These are phyloP conservation scores for Globisporangium acanthophoron DNA, from an alignment of 352 stramenopile species.

Conservation along the genomic window DNA sequence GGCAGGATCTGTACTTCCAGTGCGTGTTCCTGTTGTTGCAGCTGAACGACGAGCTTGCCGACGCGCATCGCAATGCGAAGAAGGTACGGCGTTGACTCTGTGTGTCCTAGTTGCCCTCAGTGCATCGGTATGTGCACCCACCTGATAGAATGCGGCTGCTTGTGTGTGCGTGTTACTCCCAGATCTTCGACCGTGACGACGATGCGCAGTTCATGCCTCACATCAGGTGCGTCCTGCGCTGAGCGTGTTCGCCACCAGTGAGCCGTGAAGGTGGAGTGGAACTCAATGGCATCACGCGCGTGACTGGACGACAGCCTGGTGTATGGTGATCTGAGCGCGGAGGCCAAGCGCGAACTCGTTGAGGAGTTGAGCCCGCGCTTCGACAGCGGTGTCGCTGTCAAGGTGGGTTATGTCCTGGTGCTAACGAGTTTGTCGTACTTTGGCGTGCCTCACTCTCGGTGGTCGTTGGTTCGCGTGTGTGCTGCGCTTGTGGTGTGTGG, in stretches of 20 bases:
- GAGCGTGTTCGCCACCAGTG: neutral
- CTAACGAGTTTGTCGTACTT: neutral
- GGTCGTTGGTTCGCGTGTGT: neutral
- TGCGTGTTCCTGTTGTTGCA: slow-evolving; percentile 56
- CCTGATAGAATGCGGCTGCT: too few species aligned
- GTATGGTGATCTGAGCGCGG: slow-evolving; percentile 40
- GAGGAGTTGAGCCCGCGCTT: slow-evolving; percentile 34
- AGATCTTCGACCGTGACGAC: slow-evolving; percentile 37
- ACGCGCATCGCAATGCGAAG: slow-evolving; percentile 30
- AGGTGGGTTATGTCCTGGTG: slow-evolving; percentile 16
- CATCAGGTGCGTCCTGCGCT: slow-evolving; percentile 35
- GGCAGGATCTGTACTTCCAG: slow-evolving; percentile 48
- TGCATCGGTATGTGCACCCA: neutral
- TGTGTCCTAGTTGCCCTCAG: neutral
- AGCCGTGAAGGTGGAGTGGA: neutral
- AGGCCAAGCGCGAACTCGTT: slow-evolving; percentile 23
- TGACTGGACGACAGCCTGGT: slow-evolving; percentile 26
- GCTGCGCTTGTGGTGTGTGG: neutral
- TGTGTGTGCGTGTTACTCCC: neutral
- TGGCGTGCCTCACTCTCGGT: neutral
- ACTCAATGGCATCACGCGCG: neutral
- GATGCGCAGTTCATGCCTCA: slow-evolving; percentile 57
- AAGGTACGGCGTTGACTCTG: slow-evolving; percentile 18
- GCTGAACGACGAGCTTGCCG: slow-evolving; percentile 28
- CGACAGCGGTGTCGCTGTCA: slow-evolving; percentile 22